Evolutionary conservation across 495 filamentous ascomycete species (phyloP).

Genomic region (Usnea hakonensis): DNA sequence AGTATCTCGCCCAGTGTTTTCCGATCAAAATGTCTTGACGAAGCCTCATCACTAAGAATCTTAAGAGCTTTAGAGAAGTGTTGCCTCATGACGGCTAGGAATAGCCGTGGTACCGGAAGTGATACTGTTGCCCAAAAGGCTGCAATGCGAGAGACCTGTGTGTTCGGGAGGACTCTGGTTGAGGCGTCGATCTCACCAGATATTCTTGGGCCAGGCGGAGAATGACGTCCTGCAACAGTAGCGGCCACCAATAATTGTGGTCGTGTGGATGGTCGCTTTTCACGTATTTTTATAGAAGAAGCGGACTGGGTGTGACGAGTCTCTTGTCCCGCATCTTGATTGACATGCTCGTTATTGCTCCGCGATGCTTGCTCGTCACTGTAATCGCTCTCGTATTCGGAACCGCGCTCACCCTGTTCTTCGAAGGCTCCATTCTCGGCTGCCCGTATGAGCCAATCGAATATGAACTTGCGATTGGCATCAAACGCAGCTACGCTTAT

Average conservation of each 20-base stretch:
- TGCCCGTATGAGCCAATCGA: conserved; percentile 25
- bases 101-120: background rate
- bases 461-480: conserved; percentile 30
- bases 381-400: background rate
- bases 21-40: background rate
- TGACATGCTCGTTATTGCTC: background rate
- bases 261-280: background rate
- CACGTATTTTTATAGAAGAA: background rate
- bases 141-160: background rate
- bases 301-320: background rate
- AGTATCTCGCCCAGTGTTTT: background rate
- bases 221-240: background rate
- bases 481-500: conserved; percentile 29
- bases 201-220: background rate
- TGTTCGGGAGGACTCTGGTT: background rate
- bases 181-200: background rate
- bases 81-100: background rate
- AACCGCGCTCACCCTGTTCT: conserved; percentile 12
- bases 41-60: background rate
- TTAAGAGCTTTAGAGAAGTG: background rate
- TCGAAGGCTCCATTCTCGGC: conserved; percentile 25
- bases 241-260: background rate
- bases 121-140: background rate
- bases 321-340: background rate
- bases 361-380: background rate